phyloP scores from a whole-genome alignment of 2,329 filamentous ascomycete species.

The Thielaviopsis cerberus region DNA sequence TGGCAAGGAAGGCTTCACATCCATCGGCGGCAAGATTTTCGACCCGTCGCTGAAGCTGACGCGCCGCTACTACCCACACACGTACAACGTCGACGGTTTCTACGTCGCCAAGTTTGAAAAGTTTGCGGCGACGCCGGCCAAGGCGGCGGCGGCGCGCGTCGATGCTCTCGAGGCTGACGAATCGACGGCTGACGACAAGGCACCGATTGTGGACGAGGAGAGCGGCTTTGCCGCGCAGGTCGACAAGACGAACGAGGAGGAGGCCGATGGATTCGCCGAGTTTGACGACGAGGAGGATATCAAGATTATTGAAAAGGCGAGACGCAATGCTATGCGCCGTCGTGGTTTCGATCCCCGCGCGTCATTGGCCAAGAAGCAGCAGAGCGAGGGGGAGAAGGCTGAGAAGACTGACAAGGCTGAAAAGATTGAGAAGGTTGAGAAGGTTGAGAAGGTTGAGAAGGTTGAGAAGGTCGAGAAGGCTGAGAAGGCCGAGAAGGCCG shows the following conservation, averaged over 20 bases:
- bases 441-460: conserved; percentile 12
- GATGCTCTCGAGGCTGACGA: conserved; percentile 29
- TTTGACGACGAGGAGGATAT: conserved; percentile 59
- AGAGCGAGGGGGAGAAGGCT: conserved; percentile 11
- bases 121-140: conserved; percentile 43
- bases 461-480: background rate
- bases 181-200: conserved; percentile 17
- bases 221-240: background rate
- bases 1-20: conserved; percentile 80
- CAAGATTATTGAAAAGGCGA: conserved; percentile 53
- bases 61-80: conserved; percentile 72
- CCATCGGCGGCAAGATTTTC: conserved; percentile 81
- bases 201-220: conserved; percentile 9
- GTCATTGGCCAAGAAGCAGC: conserved; percentile 17
- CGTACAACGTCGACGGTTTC: conserved; percentile 94
- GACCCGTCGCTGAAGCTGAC: conserved; percentile 69
- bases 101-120: conserved; percentile 98
- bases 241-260: conserved; percentile 5
- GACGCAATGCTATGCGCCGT: conserved; percentile 52
- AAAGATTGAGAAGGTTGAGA: no score
- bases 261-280: conserved; percentile 42
- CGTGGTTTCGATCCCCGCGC: conserved; percentile 53
- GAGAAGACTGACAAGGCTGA: no score
- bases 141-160: conserved; percentile 17
- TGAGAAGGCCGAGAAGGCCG: background rate